phyloP scores from a whole-genome alignment of 495 filamentous ascomycete genomes.

The Penicillium bialowiezense region DNA sequence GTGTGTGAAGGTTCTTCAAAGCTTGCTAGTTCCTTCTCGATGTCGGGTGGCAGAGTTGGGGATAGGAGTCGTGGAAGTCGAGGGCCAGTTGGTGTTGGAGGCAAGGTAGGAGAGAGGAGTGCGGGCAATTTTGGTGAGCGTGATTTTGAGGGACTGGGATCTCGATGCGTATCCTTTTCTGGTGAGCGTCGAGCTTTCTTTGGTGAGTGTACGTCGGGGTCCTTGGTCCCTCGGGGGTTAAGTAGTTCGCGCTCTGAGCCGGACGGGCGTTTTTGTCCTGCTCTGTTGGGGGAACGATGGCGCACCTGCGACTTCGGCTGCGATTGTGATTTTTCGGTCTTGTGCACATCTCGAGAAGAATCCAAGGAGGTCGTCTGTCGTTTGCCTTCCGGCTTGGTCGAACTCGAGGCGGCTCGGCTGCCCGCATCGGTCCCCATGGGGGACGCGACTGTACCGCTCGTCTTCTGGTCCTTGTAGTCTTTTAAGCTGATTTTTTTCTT shows the following conservation, averaged over 20 bases:
- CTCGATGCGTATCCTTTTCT: conserved; percentile 20
- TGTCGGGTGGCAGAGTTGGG: conserved; percentile 46
- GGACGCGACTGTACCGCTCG: conserved; percentile 22
- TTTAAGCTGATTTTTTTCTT: conserved; percentile 52
- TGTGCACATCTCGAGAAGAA: conserved; percentile 16
- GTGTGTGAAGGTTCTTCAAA: conserved; percentile 24
- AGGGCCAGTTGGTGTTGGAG: conserved; percentile 32
- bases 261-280: conserved; percentile 35
- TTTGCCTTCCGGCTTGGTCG: conserved; percentile 17
- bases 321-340: not conserved
- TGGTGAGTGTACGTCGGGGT: conserved; percentile 19
- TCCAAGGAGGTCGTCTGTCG: conserved; percentile 17
- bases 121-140: conserved; percentile 31
- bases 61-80: conserved; percentile 41
- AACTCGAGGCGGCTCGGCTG: conserved; percentile 14
- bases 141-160: conserved; percentile 19
- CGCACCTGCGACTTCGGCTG: conserved; percentile 12
- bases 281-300: conserved; percentile 16
- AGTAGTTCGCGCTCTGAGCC: conserved; percentile 21
- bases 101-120: conserved; percentile 43
- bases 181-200: conserved; percentile 34
- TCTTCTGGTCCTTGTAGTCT: conserved; percentile 50
- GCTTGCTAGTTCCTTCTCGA: conserved; percentile 46
- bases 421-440: conserved; percentile 19
- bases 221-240: conserved; percentile 11